Evolutionary conservation across 352 stramenopile species (phyloP).

Genomic region (Phytophthora cryptogea): DNA sequence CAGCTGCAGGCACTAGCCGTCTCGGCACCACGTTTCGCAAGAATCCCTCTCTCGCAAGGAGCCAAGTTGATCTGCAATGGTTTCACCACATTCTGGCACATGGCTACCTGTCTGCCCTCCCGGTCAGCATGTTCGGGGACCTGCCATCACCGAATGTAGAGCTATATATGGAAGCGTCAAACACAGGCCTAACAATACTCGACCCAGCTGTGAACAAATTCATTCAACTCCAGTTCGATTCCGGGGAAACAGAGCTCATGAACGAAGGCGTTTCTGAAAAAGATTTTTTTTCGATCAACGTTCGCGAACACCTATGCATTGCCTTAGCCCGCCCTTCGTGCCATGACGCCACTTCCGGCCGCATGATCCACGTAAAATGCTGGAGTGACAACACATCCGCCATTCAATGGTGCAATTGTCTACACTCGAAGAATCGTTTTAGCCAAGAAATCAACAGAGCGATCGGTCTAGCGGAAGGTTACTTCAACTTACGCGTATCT

Average conservation of each 20-base stretch:
- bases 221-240: constrained; percentile 16
- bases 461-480: constrained; percentile 18
- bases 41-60: not conserved
- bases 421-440: constrained; percentile 6
- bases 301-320: constrained; percentile 36
- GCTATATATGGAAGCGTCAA: constrained; percentile 24
- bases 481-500: constrained; percentile 18
- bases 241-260: constrained; percentile 1
- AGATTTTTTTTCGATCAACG: constrained; percentile 48
- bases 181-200: too few relatives aligned
- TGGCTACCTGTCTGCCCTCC: constrained; percentile 13
- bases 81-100: constrained; percentile 8
- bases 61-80: constrained; percentile 1
- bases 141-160: constrained; percentile 2
- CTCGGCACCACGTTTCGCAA: not conserved
- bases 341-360: too few relatives aligned
- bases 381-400: constrained; percentile 25
- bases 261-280: not conserved
- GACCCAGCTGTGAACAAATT: constrained; percentile 1
- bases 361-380: constrained; percentile 8
- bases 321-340: too few relatives aligned
- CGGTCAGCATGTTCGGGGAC: constrained; percentile 7
- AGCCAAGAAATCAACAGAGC: constrained; percentile 39
- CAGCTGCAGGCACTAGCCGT: constrained; percentile 4
- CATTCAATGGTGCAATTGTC: constrained; percentile 20